Evolutionary conservation across 2,329 filamentous ascomycete species (phyloP), one percentile per base, ranked within the genome.

Genomic region (Lithohypha guttulata): DNA sequence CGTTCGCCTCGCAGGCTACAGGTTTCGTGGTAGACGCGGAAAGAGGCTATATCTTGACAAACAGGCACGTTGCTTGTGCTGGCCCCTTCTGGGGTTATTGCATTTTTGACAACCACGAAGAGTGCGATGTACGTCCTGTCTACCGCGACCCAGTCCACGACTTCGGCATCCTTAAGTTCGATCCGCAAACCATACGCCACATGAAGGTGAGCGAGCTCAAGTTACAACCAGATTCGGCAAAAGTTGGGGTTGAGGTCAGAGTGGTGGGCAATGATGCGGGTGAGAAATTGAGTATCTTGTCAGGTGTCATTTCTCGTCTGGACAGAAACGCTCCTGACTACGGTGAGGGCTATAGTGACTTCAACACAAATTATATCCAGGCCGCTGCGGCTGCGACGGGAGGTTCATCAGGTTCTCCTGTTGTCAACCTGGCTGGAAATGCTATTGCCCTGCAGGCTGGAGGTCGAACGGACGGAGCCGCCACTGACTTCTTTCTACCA

Each of bases 81-180:
- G 91, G 91, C 1, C 91, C 91, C 1, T 98, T 98, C 63, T 96
- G 89, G 81, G 91, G 91, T 33, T 95, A 93, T 64, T 87, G 84
- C 58, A 87, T 98, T 51, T 98, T 98, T 59, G 93, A 98, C 61
- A 98, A 98, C 58, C 91, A 98, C 61, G 91, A 98, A 59, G 77
- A 81, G 60, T 91, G 91, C 52, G 91, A 98, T 59, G 89, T 93
- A 33, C 84, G 86, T 56, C 91, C 91, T 6, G 86, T 98, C 34
- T 98, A 98, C 65, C 85, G 91, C 55, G 91, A 98, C 56, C 93
- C 91, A 11, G 89, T 98, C 19, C 91, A 98, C 69, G 91, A 98
- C 61, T 98, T 98, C 54, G 91, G 91, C 46, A 93, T 98, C 53
- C 75, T 98, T 35, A 80, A 91, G 55, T 98, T 98, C 65, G 84